These are phyloP conservation scores for Arachnomyces sp. DNA, from an alignment of 2,329 filamentous ascomycete genomes.

Conservation along the genomic window DNA sequence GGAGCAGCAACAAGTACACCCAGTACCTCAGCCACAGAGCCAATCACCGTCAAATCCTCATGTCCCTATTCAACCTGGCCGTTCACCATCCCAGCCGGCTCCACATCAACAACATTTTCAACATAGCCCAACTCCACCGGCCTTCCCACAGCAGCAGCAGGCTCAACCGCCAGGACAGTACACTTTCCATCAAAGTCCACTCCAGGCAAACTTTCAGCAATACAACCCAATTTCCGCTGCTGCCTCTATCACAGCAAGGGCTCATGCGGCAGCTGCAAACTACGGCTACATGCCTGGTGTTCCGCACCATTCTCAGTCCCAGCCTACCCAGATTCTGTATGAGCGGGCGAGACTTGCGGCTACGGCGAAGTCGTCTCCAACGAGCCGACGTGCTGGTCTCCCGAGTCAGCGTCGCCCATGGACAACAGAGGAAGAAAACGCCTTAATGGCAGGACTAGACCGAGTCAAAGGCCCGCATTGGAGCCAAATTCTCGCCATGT, in stretches of 20 bases:
- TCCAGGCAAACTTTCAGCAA: constrained; percentile 36
- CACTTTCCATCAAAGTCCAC: constrained; percentile 34
- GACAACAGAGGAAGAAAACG: constrained; percentile 84
- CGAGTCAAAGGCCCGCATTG: constrained; percentile 86
- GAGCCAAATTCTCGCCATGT: constrained; percentile 83
- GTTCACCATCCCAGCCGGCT: constrained; percentile 11
- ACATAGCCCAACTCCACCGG: constrained; percentile 28
- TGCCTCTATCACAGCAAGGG: constrained; percentile 21
- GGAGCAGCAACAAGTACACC: constrained; percentile 11
- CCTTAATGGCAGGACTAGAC: constrained; percentile 79
- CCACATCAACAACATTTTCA: constrained; percentile 25
- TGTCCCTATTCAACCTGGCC: neutral
- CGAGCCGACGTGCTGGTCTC: constrained; percentile 44
- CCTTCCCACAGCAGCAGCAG: constrained; percentile 24
- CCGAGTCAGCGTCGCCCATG: constrained; percentile 65
- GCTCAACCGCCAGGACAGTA: constrained; percentile 30
- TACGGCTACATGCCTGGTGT: constrained; percentile 40
- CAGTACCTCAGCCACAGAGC: constrained; percentile 5
- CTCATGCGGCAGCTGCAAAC: constrained; percentile 29
- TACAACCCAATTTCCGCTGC: constrained; percentile 26
- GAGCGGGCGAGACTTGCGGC: constrained; percentile 51
- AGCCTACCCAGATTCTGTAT: constrained; percentile 50
- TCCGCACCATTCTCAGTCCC: constrained; percentile 40
- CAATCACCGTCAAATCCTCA: constrained; percentile 1
- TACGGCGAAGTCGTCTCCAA: constrained; percentile 48